Conservation (phyloP, 2,329 filamentous ascomycete genomes). For the Annulohypoxylon truncatum region DNA sequence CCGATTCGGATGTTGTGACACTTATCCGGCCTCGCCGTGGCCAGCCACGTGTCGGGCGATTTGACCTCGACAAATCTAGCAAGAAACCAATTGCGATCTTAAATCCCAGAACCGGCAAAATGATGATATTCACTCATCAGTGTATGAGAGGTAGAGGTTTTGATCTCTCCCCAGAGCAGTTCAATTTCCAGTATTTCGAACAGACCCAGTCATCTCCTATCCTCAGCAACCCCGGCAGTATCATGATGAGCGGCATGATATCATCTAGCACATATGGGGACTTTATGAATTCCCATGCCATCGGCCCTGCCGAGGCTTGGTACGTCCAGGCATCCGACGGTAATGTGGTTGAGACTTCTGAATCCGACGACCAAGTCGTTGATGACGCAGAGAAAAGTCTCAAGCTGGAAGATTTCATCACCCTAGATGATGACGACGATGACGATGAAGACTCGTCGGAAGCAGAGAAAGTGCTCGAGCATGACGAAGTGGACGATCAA, state of each 20-base stretch:
- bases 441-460: slow-evolving; percentile 70
- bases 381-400: slow-evolving; percentile 74
- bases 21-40: slow-evolving; percentile 61
- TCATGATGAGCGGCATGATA: slow-evolving; percentile 82
- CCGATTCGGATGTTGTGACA: slow-evolving; percentile 63
- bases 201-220: slow-evolving; percentile 64
- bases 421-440: slow-evolving; percentile 66
- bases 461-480: slow-evolving; percentile 63
- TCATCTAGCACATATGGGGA: slow-evolving; percentile 66
- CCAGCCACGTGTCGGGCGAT: slow-evolving; percentile 65
- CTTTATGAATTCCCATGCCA: slow-evolving; percentile 71
- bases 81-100: slow-evolving; percentile 70
- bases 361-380: slow-evolving; percentile 67
- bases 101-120: slow-evolving; percentile 67
- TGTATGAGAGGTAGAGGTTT: slow-evolving; percentile 57
- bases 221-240: slow-evolving; percentile 74
- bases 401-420: slow-evolving; percentile 78
- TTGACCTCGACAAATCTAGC: slow-evolving; percentile 64
- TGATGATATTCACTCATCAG: slow-evolving; percentile 72
- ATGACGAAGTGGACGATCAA: slow-evolving; percentile 58
- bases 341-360: slow-evolving; percentile 54
- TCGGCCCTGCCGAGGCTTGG: slow-evolving; percentile 80
- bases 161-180: slow-evolving; percentile 67
- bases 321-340: slow-evolving; percentile 75
- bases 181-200: slow-evolving; percentile 60